Conservation (phyloP, 2,329 filamentous ascomycete genomes). For the Emmonsia crescens region DNA sequence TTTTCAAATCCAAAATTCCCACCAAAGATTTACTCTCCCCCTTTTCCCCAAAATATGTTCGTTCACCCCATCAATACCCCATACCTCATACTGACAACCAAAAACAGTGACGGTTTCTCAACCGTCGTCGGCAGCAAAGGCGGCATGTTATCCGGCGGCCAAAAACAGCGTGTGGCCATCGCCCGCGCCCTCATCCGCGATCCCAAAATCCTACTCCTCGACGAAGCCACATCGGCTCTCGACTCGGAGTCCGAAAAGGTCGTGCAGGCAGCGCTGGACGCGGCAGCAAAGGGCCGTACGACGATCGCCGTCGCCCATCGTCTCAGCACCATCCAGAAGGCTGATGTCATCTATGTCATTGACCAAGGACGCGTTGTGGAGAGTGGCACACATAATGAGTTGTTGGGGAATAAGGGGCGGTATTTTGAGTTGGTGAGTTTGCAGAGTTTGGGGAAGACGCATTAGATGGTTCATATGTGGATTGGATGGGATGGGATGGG, state of each 20-base stretch:
- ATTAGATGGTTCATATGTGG: too few relatives aligned
- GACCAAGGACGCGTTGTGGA: slow-evolving; percentile 81
- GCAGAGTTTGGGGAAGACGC: slow-evolving; percentile 59
- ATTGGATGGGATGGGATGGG: neutral
- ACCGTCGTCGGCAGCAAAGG: slow-evolving; percentile 84
- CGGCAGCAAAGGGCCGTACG: slow-evolving; percentile 70
- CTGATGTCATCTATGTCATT: slow-evolving; percentile 93
- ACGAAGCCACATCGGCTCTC: slow-evolving; percentile 56
- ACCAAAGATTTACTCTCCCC: neutral
- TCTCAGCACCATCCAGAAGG: slow-evolving; percentile 85
- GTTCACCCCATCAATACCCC: slow-evolving; percentile 18
- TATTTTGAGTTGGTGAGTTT: slow-evolving; percentile 72
- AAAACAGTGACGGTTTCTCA: slow-evolving; percentile 58
- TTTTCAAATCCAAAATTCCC: slow-evolving; percentile 1
- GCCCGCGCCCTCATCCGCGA: slow-evolving; percentile 84
- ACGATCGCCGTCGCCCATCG: slow-evolving; percentile 93
- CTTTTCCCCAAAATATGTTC: too few relatives aligned
- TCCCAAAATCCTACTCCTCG: slow-evolving; percentile 73
- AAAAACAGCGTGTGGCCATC: slow-evolving; percentile 92
- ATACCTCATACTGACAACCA: slow-evolving; percentile 15
- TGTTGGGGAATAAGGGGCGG: slow-evolving; percentile 58
- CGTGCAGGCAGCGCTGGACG: slow-evolving; percentile 62
- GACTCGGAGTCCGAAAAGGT: slow-evolving; percentile 42
- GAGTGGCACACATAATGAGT: slow-evolving; percentile 63
- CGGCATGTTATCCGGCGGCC: slow-evolving; percentile 72